A percentile compares a stretch with the other conserved stretches of the same genome.
Conservation (phyloP, 176 grass and related monocot species). For the Aegilops sharonensis region DNA sequence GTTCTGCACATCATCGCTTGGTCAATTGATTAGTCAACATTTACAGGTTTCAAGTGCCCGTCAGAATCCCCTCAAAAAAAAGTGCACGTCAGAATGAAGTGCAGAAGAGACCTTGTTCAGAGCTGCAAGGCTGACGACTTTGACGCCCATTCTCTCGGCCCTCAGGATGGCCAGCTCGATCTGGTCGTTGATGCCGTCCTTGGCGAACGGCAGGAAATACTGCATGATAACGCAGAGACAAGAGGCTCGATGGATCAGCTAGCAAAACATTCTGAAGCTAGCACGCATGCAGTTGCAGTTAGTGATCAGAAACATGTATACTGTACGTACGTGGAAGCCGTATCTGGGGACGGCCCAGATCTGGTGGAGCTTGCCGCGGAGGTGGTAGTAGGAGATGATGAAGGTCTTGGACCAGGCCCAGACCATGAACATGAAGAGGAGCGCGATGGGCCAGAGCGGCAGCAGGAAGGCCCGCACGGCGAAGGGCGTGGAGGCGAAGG, state of each 20-base stretch:
- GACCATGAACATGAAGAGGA: slow-evolving; percentile 57
- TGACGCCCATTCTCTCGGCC: slow-evolving; percentile 72
- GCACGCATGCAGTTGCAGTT: background rate
- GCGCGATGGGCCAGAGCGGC: slow-evolving; percentile 53
- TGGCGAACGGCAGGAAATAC: slow-evolving; percentile 82
- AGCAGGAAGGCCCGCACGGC: slow-evolving; percentile 38
- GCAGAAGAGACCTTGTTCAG: slow-evolving; percentile 75
- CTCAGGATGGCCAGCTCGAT: slow-evolving; percentile 85
- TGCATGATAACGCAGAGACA: background rate
- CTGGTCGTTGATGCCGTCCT: slow-evolving; percentile 77
- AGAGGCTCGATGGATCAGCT: background rate
- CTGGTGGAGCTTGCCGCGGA: slow-evolving; percentile 55
- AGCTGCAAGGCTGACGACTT: slow-evolving; percentile 90
- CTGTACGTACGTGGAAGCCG: slow-evolving; percentile 63
- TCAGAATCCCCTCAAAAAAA: background rate
- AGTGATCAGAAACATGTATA: too few species aligned
- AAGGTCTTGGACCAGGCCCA: slow-evolving; percentile 89
- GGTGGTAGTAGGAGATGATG: slow-evolving; percentile 59
- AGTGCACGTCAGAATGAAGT: background rate
- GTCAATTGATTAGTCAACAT: too few species aligned
- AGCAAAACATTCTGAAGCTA: background rate
- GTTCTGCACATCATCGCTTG: slow-evolving; percentile 38
- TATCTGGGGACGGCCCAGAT: slow-evolving; percentile 64
- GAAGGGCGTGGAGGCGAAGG: slow-evolving; percentile 51
- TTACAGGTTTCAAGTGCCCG: background rate